These are phyloP conservation scores for Periconia digitata DNA, from an alignment of 2,329 filamentous ascomycete species.

Conservation along the genomic window DNA sequence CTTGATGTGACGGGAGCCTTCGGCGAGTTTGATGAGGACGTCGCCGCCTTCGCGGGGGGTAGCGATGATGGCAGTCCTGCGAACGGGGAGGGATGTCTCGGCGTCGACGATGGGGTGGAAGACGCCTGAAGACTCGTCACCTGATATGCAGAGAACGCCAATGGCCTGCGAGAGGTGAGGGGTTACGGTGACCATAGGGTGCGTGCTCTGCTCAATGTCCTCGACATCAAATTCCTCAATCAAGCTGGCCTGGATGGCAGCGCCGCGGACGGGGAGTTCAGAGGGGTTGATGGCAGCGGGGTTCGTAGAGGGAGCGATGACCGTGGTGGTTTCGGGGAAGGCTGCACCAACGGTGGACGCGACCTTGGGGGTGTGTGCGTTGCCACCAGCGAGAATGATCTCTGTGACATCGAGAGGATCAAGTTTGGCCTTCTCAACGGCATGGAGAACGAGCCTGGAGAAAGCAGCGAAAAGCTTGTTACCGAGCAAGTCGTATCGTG, in stretches of 20 bases:
- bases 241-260: constrained; percentile 90
- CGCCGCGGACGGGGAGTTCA: constrained; percentile 84
- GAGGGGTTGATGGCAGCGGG: constrained; percentile 85
- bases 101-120: constrained; percentile 82
- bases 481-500: constrained; percentile 86
- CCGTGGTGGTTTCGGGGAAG: constrained; percentile 77
- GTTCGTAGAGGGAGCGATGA: constrained; percentile 82
- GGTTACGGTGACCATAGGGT: constrained; percentile 91
- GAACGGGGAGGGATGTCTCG: constrained; percentile 87
- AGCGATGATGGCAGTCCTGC: constrained; percentile 77
- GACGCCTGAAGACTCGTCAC: constrained; percentile 61
- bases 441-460: constrained; percentile 79
- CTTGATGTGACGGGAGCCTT: constrained; percentile 90
- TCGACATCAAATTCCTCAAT: constrained; percentile 92
- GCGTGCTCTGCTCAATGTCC: constrained; percentile 94
- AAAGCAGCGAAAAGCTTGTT: constrained; percentile 87
- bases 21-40: constrained; percentile 83
- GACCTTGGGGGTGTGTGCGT: constrained; percentile 90
- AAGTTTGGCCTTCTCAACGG: constrained; percentile 86
- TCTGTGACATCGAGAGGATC: constrained; percentile 93
- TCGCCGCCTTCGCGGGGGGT: constrained; percentile 81
- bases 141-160: constrained; percentile 72
- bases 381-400: constrained; percentile 89
- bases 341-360: constrained; percentile 75
- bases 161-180: constrained; percentile 88